Evolutionary conservation across 2,329 filamentous ascomycete species (phyloP).

Genomic region (Thelonectria rubi): DNA sequence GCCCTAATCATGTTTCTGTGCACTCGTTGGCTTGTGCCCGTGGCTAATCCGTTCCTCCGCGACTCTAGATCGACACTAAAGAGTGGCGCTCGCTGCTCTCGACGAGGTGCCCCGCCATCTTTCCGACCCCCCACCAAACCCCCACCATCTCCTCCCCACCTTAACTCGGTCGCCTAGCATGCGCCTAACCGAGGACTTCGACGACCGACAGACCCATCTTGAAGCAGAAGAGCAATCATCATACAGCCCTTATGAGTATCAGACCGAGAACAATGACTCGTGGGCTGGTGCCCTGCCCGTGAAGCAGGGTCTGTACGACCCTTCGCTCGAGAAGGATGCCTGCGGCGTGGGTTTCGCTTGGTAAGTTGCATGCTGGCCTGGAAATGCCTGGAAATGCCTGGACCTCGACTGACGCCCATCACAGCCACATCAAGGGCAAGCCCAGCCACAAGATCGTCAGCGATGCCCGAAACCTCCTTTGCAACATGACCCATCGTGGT

Average conservation of each 20-base stretch:
- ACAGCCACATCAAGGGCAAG: constrained; percentile 95
- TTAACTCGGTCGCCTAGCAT: constrained; percentile 67
- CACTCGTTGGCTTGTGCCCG: constrained; percentile 27
- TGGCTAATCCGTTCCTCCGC: constrained; percentile 31
- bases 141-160: constrained; percentile 41
- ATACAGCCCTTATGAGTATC: constrained; percentile 83
- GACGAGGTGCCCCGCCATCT: constrained; percentile 39
- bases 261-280: constrained; percentile 83
- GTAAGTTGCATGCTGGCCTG: constrained; percentile 61
- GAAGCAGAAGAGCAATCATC: constrained; percentile 67
- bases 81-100: constrained; percentile 42
- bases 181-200: constrained; percentile 72
- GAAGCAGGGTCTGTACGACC: constrained; percentile 99
- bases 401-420: constrained; percentile 39
- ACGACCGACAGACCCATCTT: constrained; percentile 71
- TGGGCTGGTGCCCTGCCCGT: constrained; percentile 95
- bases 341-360: constrained; percentile 99
- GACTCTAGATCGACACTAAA: constrained; percentile 35
- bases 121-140: constrained; percentile 35
- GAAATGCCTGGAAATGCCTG: not conserved
- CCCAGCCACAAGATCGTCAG: constrained; percentile 98
- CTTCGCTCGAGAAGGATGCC: constrained; percentile 96
- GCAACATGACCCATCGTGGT: constrained; percentile 99
- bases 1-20: constrained; percentile 4
- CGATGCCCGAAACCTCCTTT: constrained; percentile 95